Percentiles rank a stretch among this genome's conserved stretches.
Evolutionary conservation across 1,284 basidiomycete species (phyloP).

Genomic region (Jaminaea rosea): DNA sequence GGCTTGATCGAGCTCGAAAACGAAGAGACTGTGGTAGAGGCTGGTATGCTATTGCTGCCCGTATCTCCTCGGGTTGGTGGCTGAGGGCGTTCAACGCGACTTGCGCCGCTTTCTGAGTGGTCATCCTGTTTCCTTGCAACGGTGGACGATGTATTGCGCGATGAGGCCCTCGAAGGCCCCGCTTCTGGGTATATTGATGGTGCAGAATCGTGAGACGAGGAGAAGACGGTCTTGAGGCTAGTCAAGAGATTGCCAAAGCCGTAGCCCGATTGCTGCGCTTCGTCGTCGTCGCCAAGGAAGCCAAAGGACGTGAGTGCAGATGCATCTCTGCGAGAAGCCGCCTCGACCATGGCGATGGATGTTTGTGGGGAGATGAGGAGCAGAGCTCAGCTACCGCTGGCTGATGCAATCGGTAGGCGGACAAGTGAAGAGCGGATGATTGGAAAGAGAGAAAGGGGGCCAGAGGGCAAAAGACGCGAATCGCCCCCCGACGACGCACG

Average conservation of each 20-base stretch:
- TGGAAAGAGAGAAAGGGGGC: too few species aligned
- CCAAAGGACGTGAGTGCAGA: conserved; percentile 21
- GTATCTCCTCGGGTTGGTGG: too few species aligned
- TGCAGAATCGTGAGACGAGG: conserved; percentile 8
- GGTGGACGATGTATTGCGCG: too few species aligned
- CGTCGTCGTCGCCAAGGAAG: conserved; percentile 32
- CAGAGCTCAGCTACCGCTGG: too few species aligned
- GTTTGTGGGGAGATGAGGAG: not conserved
- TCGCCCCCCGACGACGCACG: too few species aligned
- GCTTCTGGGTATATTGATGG: conserved; percentile 11
- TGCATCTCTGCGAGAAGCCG: not conserved
- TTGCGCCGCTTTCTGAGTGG: too few species aligned
- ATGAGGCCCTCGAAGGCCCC: conserved; percentile 11
- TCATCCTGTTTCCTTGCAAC: too few species aligned
- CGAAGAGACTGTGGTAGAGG: conserved; percentile 6
- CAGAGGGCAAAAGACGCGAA: too few species aligned
- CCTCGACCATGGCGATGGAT: too few species aligned
- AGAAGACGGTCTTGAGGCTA: conserved; percentile 27
- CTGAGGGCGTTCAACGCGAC: too few species aligned
- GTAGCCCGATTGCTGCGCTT: conserved; percentile 22
- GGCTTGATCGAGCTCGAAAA: not conserved
- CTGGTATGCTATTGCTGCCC: conserved; percentile 3
- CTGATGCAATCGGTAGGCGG: too few species aligned
- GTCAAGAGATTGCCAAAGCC: conserved; percentile 33
- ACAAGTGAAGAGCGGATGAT: too few species aligned